These are phyloP conservation scores for Mycogone perniciosa DNA, from an alignment of 2,329 filamentous ascomycete genomes.

Conservation along the genomic window DNA sequence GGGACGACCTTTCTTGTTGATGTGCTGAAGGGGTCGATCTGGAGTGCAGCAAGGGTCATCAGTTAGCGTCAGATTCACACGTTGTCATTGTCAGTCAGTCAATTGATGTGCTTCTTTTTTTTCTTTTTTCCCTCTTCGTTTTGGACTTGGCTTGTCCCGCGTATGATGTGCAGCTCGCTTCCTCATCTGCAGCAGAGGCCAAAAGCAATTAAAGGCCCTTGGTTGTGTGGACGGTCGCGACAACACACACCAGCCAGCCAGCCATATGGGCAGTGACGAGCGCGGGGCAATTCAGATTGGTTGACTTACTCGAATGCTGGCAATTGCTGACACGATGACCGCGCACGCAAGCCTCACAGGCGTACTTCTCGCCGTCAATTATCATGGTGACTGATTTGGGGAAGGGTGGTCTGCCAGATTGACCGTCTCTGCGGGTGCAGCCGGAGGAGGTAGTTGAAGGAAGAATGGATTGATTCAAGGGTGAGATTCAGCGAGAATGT, in stretches of 20 bases:
- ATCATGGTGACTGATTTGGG: conserved; percentile 48
- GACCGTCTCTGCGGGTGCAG: not conserved
- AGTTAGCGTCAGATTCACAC: no score
- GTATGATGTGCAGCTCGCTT: no score
- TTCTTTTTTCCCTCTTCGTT: no score
- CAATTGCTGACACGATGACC: conserved; percentile 99
- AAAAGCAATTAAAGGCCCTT: not conserved
- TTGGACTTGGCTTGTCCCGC: no score
- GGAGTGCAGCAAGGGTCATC: conserved; percentile 7
- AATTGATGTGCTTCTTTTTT: not conserved
- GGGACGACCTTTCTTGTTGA: conserved; percentile 95
- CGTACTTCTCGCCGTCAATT: conserved; percentile 94
- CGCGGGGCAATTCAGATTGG: conserved; percentile 11
- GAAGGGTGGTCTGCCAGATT: not conserved
- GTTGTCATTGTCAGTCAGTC: not conserved
- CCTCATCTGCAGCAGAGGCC: not conserved
- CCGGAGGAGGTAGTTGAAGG: not conserved
- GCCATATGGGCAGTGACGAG: conserved; percentile 8
- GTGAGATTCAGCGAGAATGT: conserved; percentile 1
- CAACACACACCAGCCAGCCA: not conserved
- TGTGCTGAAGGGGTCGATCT: conserved; percentile 90
- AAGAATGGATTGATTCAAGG: conserved; percentile 9
- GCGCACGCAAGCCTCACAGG: conserved; percentile 95
- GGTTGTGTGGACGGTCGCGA: not conserved
- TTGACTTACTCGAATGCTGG: conserved; percentile 79